Evolutionary conservation across 192 early-diverging fungal genomes (phyloP), one percentile per base, ranked within the genome.

Genomic region (Podila epicladia): DNA sequence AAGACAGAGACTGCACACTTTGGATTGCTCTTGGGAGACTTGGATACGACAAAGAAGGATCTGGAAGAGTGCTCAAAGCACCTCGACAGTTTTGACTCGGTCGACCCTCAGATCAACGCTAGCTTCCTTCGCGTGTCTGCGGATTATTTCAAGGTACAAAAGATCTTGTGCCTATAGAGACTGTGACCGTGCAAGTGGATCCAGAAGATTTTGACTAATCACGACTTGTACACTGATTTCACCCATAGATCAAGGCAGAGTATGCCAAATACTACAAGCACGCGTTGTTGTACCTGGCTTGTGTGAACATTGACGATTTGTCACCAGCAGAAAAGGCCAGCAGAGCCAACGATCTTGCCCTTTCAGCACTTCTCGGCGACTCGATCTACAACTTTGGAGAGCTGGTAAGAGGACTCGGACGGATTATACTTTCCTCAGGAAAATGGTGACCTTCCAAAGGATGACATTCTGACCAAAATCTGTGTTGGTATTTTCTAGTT

Each of bases 351-450:
- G 97, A 99, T 71, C 85, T 99, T 75, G 83, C 94, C 0, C 88
- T 99, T 37, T 91, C 94, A 5, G 98, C 97, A 5, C 76, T 99
- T 50, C 86, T 99, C 8, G 97, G 97, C 26, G 96, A 98, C 61
- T 95, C 90, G 20, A 94, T 99, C 51, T 99, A 99, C 86, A 99
- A 99, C 87, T 99, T 99, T 93, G 98, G 98, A 58, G 97, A 98
- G 76, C 85, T 99, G 85, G 92, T 99, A 85, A 87, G 41, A 9
- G 41, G 12, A 0, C 2, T 12, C 13, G 4, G 12, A 4, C 13
- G 4, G 12, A 4, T 45, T 45, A 45, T 45, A 15, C 12, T 17
- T 45, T 15, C 41, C 41, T 45, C 41, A 3, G 15, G 41, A 12
- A 4, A 45, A 5, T 45, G 13, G 8, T 2, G 11, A 13, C 15